A percentile compares a stretch with the other conserved stretches of the same genome.
Conservation (phyloP, 2,329 filamentous ascomycete genomes). For the Ascosphaera pollenicola region DNA sequence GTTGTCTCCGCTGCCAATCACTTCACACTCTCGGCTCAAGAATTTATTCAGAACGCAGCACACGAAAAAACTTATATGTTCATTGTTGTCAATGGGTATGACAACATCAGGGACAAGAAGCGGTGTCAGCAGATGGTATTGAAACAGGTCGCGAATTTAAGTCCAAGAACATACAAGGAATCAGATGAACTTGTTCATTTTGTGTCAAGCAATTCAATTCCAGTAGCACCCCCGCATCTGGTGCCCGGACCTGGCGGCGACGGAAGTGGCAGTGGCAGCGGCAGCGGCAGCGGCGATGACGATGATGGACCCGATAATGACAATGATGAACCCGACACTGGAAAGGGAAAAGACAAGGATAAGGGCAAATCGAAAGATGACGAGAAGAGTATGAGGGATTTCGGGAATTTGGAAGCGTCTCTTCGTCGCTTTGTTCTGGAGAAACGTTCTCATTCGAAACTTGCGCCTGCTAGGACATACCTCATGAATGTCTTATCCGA, state of each 20-base stretch:
- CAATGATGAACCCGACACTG: conserved; percentile 30
- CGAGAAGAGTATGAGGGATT: conserved; percentile 73
- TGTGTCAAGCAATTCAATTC: conserved; percentile 90
- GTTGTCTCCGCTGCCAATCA: conserved; percentile 96
- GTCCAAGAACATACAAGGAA: conserved; percentile 82
- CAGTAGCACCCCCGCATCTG: conserved; percentile 38
- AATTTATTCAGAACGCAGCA: conserved; percentile 90
- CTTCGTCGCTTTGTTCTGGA: conserved; percentile 84
- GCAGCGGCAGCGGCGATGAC: conserved; percentile 27
- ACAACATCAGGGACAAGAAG: conserved; percentile 78
- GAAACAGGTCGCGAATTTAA: conserved; percentile 71
- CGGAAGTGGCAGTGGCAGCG: conserved; percentile 32
- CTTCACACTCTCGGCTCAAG: conserved; percentile 91
- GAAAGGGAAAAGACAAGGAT: conserved; percentile 29
- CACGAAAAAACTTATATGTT: conserved; percentile 98
- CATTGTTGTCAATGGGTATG: conserved; percentile 94
- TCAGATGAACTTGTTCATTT: conserved; percentile 87
- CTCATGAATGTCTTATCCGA: conserved; percentile 83
- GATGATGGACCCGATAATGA: conserved; percentile 23
- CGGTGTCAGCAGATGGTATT: conserved; percentile 83
- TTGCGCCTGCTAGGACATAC: conserved; percentile 89
- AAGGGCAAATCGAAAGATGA: conserved; percentile 71
- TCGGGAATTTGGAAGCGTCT: conserved; percentile 72
- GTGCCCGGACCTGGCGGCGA: conserved; percentile 26
- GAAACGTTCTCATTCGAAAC: conserved; percentile 83